Evolutionary conservation across 2,329 filamentous ascomycete genomes (phyloP).

Genomic region (Dactylella cylindrospora): DNA sequence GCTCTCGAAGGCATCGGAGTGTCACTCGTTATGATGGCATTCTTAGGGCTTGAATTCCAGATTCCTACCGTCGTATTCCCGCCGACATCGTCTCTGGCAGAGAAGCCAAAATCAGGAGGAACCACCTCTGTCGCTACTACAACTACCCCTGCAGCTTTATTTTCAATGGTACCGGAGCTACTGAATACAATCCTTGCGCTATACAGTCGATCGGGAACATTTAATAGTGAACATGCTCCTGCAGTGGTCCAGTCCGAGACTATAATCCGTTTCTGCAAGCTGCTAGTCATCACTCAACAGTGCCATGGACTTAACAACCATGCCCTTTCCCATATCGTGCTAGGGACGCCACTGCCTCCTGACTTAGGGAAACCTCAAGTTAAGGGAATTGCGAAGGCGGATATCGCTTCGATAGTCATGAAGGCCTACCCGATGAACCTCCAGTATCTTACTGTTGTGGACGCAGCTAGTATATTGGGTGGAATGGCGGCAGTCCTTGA

Average conservation of each 20-base stretch:
- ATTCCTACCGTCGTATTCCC: conserved; percentile 56
- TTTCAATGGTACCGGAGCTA: conserved; percentile 68
- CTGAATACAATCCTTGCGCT: conserved; percentile 72
- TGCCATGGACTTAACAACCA: conserved; percentile 65
- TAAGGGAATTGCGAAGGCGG: conserved; percentile 44
- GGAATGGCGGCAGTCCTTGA: conserved; percentile 87
- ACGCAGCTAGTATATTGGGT: conserved; percentile 76
- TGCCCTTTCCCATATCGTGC: conserved; percentile 66
- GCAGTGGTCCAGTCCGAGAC: conserved; percentile 71
- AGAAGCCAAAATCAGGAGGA: conserved; percentile 51
- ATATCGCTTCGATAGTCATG: conserved; percentile 59
- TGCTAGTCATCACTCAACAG: conserved; percentile 68
- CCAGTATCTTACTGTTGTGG: conserved; percentile 69
- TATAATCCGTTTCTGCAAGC: conserved; percentile 70
- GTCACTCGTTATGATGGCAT: conserved; percentile 78
- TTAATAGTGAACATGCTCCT: conserved; percentile 68
- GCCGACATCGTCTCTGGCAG: conserved; percentile 55
- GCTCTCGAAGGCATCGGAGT: conserved; percentile 84
- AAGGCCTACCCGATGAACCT: conserved; percentile 55
- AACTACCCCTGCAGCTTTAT: conserved; percentile 54
- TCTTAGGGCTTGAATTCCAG: conserved; percentile 78
- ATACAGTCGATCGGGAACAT: conserved; percentile 67
- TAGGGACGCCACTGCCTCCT: conserved; percentile 61
- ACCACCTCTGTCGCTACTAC: conserved; percentile 52
- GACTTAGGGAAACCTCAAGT: conserved; percentile 34